These are phyloP conservation scores for Rhodotorula taiwanensis DNA, from an alignment of 768 basidiomycete genomes.

Conservation along the genomic window DNA sequence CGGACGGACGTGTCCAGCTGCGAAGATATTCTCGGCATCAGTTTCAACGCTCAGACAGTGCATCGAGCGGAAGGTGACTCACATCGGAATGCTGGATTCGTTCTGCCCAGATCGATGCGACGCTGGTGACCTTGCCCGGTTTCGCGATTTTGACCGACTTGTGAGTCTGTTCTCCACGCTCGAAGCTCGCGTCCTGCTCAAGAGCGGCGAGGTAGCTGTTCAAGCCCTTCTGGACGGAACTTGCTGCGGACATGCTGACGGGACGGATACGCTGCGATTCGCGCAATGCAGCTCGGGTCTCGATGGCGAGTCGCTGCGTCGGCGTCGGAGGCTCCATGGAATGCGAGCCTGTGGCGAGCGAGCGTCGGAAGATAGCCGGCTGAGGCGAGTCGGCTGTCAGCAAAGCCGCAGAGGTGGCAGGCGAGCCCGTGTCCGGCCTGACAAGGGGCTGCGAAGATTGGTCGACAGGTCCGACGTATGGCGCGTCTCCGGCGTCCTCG, in stretches of 20 bases:
- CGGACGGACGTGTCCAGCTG: neutral
- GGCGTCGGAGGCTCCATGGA: constrained; percentile 10
- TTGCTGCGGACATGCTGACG: neutral
- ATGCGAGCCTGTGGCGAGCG: no score
- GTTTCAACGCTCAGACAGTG: no score
- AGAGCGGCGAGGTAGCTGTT: constrained; percentile 11
- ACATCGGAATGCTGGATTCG: constrained; percentile 17
- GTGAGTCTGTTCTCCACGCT: neutral
- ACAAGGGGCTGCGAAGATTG: no score
- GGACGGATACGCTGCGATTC: neutral
- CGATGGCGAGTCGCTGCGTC: constrained; percentile 23
- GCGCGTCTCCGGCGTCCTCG: no score
- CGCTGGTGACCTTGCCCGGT: constrained; percentile 20
- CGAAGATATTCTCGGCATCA: no score
- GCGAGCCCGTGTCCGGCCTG: no score
- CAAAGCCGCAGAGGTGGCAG: no score
- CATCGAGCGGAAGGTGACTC: neutral
- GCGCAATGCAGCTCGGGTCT: constrained; percentile 4
- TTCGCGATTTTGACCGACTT: neutral
- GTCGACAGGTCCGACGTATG: no score
- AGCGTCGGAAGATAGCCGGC: no score
- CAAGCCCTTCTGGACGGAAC: constrained; percentile 1
- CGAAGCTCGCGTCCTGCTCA: constrained; percentile 6
- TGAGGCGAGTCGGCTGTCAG: neutral
- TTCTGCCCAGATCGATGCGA: constrained; percentile 20